phyloP scores from a whole-genome alignment of 768 basidiomycete species.

The Asterophora lycoperdoides region DNA sequence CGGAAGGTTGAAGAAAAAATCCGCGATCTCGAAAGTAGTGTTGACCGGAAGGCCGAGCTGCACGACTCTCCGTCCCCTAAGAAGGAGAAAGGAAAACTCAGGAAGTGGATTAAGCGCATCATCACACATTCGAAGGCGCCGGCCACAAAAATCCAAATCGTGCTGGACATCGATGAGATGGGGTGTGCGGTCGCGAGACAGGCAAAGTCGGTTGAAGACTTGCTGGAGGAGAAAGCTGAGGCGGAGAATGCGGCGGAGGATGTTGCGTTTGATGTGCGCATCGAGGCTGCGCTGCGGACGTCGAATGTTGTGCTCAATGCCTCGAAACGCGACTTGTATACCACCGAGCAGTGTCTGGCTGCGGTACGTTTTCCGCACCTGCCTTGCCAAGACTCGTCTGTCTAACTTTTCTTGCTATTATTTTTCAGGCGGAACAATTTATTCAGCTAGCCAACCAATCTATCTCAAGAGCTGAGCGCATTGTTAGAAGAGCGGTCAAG shows the following conservation, averaged over 20 bases:
- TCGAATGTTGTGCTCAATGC: constrained; percentile 47
- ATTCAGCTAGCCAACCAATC: constrained; percentile 50
- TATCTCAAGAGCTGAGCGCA: constrained; percentile 53
- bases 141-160: constrained; percentile 33
- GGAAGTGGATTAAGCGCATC: constrained; percentile 63
- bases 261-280: constrained; percentile 31
- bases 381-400: constrained; percentile 6
- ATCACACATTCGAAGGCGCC: constrained; percentile 33
- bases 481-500: constrained; percentile 52
- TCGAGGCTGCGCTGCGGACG: constrained; percentile 38
- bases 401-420: not conserved
- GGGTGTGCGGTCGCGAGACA: constrained; percentile 38
- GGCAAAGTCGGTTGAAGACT: constrained; percentile 20
- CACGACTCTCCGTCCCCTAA: constrained; percentile 28
- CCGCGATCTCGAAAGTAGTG: constrained; percentile 20
- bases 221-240: constrained; percentile 2
- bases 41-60: constrained; percentile 21
- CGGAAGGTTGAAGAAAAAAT: constrained; percentile 35
- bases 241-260: constrained; percentile 3
- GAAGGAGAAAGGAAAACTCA: constrained; percentile 48
- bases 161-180: constrained; percentile 37
- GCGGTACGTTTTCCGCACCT: constrained; percentile 36
- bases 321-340: constrained; percentile 52
- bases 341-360: constrained; percentile 49
- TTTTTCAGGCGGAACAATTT: constrained; percentile 50